Conservation (phyloP, 2,329 filamentous ascomycete genomes). For the Cladorrhinum sp. region DNA sequence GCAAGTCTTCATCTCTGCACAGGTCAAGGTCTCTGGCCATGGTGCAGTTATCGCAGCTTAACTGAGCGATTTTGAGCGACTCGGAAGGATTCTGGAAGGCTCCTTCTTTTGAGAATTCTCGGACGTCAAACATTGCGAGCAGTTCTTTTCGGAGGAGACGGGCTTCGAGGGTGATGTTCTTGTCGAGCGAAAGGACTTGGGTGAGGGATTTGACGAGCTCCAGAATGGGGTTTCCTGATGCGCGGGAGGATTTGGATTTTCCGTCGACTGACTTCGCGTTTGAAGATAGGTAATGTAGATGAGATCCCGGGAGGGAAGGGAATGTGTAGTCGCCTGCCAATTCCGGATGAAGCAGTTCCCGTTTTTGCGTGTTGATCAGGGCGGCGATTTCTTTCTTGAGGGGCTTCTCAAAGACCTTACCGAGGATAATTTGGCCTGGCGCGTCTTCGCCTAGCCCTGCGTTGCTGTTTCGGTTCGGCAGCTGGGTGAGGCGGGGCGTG, state of each 20-base stretch:
- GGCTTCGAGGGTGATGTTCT: constrained; percentile 84
- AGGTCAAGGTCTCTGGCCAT: constrained; percentile 85
- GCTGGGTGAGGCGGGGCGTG: constrained; percentile 56
- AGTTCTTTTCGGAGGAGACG: constrained; percentile 86
- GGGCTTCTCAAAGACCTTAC: constrained; percentile 82
- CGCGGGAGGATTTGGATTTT: constrained; percentile 15
- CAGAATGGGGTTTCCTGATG: constrained; percentile 68
- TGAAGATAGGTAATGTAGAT: constrained; percentile 47
- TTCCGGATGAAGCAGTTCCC: constrained; percentile 85
- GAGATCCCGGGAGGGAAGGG: constrained; percentile 72
- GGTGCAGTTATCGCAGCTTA: constrained; percentile 89
- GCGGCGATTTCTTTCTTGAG: constrained; percentile 82
- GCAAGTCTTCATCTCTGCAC: constrained; percentile 81
- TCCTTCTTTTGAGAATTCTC: constrained; percentile 88
- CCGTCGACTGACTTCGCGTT: constrained; percentile 10
- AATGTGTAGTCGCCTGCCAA: constrained; percentile 84
- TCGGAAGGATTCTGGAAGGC: constrained; percentile 82
- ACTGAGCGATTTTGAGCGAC: constrained; percentile 66
- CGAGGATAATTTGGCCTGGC: constrained; percentile 62
- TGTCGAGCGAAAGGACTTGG: constrained; percentile 88
- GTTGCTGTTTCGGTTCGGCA: constrained; percentile 55
- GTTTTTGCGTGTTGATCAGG: constrained; percentile 81
- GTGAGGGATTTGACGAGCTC: constrained; percentile 91
- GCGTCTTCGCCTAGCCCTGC: constrained; percentile 57
- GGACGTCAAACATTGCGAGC: constrained; percentile 84